Base-by-base conservation (phyloP, 768 basidiomycete species). In the Calocera cornea region DNA sequence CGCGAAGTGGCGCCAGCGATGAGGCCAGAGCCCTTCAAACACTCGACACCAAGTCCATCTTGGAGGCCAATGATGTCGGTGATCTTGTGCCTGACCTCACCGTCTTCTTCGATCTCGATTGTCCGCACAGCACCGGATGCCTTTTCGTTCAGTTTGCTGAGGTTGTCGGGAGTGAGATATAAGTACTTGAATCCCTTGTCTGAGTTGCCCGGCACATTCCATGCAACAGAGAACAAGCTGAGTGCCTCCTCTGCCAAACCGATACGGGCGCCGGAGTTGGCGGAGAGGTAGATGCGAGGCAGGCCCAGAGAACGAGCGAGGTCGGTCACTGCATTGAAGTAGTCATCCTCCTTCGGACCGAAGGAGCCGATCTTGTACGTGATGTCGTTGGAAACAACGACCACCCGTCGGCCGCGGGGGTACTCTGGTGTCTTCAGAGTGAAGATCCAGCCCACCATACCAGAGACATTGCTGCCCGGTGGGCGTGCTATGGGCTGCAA, bases 361-460 rank as follows among this genome's bases (percentile, higher is more conserved):
- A 99, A 99, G 14, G 97, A 97, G 65, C 97, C 97, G 70, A 97
- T 98, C 79, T 90, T 95, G 83, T 86, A 97, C 16, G 97, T 99
- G 79, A 98, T 99, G 73, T 99, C 97, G 78, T 99, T 99, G 66
- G 97, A 92, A 69, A 99, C 83, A 50, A 92, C 90, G 10, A 98
- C 89, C 0, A 87, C 85, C 69, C 84, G 86, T 73, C 97, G 90
- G 33, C 97, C 97, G 31, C 82, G 78, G 63, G 92, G 92, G 78
- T 84, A 97, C 77, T 98, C 97, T 1, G 97, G 95, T 0, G 95
- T 97, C 71, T 81, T 80, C 71, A 98, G 80, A 1, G 86, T 95
- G 81, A 92, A 97, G 24, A 95, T 86, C 97, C 97, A 99, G 1
- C 86, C 95, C 66, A 98, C 91, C 97, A 99, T 99, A 72, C 97